These are phyloP conservation scores for Puccinia triticina DNA, from an alignment of 1,284 basidiomycete genomes.

Conservation along the genomic window DNA sequence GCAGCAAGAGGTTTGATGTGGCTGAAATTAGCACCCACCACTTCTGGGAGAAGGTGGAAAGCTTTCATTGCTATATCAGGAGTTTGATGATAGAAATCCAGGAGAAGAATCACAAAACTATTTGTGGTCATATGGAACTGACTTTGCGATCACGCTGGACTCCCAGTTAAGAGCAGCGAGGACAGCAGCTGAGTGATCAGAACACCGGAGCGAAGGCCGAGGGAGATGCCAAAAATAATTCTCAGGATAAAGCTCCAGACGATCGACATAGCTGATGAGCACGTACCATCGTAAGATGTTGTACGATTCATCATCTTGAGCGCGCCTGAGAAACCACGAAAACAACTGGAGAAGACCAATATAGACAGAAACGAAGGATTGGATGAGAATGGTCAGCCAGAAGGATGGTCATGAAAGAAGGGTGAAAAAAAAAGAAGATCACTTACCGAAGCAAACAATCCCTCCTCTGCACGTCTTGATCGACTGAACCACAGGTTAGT, in stretches of 20 bases:
- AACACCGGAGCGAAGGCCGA: not conserved
- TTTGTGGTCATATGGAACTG: slow-evolving; percentile 39
- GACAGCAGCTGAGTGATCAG: slow-evolving; percentile 23
- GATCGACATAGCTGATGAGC: not conserved
- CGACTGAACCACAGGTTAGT: slow-evolving; percentile 28
- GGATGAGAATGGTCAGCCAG: not conserved
- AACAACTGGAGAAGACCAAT: slow-evolving; percentile 14
- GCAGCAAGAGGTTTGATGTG: not conserved
- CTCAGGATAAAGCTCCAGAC: not conserved
- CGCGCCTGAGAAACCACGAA: slow-evolving; percentile 47
- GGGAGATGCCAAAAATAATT: not conserved
- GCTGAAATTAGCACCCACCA: slow-evolving; percentile 22
- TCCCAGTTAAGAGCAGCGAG: slow-evolving; percentile 48
- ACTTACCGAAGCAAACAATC: slow-evolving; percentile 41
- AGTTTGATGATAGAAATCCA: not conserved
- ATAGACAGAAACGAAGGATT: no score
- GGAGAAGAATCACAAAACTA: slow-evolving; percentile 13
- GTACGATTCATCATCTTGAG: slow-evolving; percentile 46
- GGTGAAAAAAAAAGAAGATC: no score
- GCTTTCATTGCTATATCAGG: no score
- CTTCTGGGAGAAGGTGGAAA: not conserved
- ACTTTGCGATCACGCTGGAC: slow-evolving; percentile 49
- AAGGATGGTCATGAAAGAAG: not conserved
- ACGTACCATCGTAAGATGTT: slow-evolving; percentile 47
- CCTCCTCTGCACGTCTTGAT: slow-evolving; percentile 31